Evolutionary conservation across 2,329 filamentous ascomycete genomes (phyloP).

Genomic region (Pseudocercospora crystallina): DNA sequence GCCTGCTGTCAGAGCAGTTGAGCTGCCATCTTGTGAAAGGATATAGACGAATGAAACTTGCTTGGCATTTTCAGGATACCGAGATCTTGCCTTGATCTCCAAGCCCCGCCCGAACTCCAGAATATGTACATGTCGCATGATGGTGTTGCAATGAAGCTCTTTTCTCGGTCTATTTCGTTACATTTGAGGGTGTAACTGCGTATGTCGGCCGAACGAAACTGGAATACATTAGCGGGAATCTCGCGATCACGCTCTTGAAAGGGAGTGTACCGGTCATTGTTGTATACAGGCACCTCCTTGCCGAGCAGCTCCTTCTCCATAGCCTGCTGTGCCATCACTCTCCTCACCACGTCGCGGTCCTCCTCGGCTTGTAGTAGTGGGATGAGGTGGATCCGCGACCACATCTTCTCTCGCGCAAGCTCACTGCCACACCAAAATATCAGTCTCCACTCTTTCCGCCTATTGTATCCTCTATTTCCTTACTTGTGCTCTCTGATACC

Average conservation of each 20-base stretch:
- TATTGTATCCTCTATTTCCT: not conserved
- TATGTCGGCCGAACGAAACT: conserved; percentile 83
- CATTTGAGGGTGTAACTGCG: conserved; percentile 64
- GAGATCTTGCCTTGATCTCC: not conserved
- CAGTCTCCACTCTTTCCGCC: conserved; percentile 5
- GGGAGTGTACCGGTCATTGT: conserved; percentile 75
- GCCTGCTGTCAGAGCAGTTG: too few species aligned
- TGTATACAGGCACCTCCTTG: conserved; percentile 78
- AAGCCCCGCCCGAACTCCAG: conserved; percentile 2
- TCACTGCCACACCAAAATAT: conserved; percentile 60
- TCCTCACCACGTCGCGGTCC: conserved; percentile 88
- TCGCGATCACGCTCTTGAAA: not conserved
- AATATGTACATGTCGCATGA: conserved; percentile 9
- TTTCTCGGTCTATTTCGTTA: conserved; percentile 52
- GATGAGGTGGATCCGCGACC: conserved; percentile 92
- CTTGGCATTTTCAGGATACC: conserved; percentile 1
- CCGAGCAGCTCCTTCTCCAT: conserved; percentile 90
- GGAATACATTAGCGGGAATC: conserved; percentile 15
- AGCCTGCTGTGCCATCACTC: conserved; percentile 80
- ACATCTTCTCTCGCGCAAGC: conserved; percentile 95
- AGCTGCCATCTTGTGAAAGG: too few species aligned
- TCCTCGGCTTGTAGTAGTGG: conserved; percentile 94
- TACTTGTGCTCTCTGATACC: conserved; percentile 92
- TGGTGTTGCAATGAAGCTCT: not conserved
- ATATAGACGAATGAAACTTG: conserved; percentile 1